Base-by-base conservation (phyloP, 2,329 filamentous ascomycete species). In the Colletotrichum nymphaeae region DNA sequence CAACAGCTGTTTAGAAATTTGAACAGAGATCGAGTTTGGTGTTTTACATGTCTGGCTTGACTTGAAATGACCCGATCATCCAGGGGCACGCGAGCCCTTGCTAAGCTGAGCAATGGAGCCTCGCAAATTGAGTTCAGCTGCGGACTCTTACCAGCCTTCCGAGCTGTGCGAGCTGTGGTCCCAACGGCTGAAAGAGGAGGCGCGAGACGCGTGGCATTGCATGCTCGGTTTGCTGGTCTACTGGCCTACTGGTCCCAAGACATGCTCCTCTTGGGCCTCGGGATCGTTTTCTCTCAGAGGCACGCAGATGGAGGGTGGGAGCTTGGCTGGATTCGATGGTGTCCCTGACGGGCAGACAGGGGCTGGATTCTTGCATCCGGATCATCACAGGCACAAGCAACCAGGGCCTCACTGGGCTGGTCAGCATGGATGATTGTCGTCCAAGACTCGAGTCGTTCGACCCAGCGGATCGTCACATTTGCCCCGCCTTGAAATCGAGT, bases 191-290 rank as follows among this genome's bases (percentile, higher is more conserved):
- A 19, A 37, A 7, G 42, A 52, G n/a, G 57, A 52, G 49, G 64
- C 58, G 30, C 52, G 59, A 69, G 69, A 72, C 69, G 69, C 69
- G 69, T 66, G 69, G 69, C 65, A 46, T 72, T 55, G 65, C 69
- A 69, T 67, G 37, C 22, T 24, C 22, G 22, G 30, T 42, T 32
- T 6, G 4, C 24, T 28, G 28, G 8, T 37, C 7, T 9, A 16
- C 56, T 35, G 26, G n/a, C 7, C 19, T 37, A 11, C 26, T 42
- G n/a, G 53, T 37, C 5, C 2, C 30, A 37, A 37, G 30, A 24
- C 57, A 49, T 8, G 12, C 16, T 60, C 30, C 30, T 30, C 30
- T 30, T 30, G 30, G 30, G 46, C 58, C 49, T 57, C 35, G 49
- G 56, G 56, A 67, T 62, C 56, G 49, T 56, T 42, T 19, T 28